Base-by-base conservation (phyloP, 257 asterid genomes). In the Ilex aquifolium region DNA sequence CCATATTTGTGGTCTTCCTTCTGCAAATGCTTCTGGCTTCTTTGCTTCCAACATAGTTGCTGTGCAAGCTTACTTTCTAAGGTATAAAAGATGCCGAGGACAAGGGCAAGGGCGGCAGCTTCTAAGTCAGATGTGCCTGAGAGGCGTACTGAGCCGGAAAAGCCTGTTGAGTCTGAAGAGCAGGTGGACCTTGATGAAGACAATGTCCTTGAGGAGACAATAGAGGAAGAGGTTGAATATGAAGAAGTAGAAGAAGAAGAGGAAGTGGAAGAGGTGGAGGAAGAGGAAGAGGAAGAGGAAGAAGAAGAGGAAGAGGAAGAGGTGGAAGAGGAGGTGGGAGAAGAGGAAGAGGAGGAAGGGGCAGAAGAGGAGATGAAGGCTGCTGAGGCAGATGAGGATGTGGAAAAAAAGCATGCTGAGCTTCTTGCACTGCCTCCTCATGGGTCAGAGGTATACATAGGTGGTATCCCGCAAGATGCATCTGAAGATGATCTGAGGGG, bases 361-460 rank as follows among this genome's bases (percentile, higher is more conserved):
- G 89, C 72, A 27, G 95, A 79, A 3, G 87, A 71, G 63, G 75
- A 80, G 63, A 82, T 85, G 88, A 86, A 75, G 69, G 71, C 60
- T 68, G 73, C 66, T 56, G 88, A 82, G 67, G 73, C 61, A 12
- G 83, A 72, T 5, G 86, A 74, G 54, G 87, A 83, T 56, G 64
- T 58, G 72, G 82, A 81, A 46, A 71, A 75, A 72, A 77, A 79
- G 74, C 88, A 76, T 75, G 80, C 86, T 36, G 93, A 85, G 76
- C 98, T 92, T 75, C 95, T 92, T 66, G 88, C 96, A 21, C 93
- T 89, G 65, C 98, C 98, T 36, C 82, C 91, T 64, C 98, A 92
- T 73, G 98, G 98, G 53, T 89, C 98, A 13, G 97, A 87, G 84
- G 90, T 92, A 56, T 89, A 89, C 74, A 72, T 92, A 30, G 98